Conservation (phyloP, 2,329 filamentous ascomycete species). For the Trichoderma lentiforme region DNA sequence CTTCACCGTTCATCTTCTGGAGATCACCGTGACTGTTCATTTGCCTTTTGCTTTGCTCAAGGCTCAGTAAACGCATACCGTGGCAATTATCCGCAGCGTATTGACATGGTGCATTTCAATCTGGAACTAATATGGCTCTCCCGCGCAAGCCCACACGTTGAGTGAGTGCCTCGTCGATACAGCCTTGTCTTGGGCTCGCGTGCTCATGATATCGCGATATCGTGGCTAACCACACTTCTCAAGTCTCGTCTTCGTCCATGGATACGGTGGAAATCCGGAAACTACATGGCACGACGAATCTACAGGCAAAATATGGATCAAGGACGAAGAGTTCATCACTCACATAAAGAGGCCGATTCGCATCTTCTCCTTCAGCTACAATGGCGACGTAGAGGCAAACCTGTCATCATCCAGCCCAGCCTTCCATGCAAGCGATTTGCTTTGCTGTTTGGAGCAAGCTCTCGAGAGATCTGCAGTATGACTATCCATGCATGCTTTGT, state of each 20-base stretch:
- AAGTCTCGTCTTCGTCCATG: slow-evolving; percentile 27
- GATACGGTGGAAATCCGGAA: slow-evolving; percentile 22
- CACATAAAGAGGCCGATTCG: slow-evolving; percentile 19
- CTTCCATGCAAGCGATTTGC: slow-evolving; percentile 25
- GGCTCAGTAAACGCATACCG: not conserved
- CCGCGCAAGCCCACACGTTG: slow-evolving; percentile 9
- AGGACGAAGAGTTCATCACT: slow-evolving; percentile 25
- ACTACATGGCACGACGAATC: slow-evolving; percentile 25
- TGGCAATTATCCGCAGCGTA: not conserved
- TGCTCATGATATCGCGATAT: not conserved
- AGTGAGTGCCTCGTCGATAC: slow-evolving; percentile 12
- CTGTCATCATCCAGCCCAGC: slow-evolving; percentile 25
- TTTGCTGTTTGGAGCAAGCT: slow-evolving; percentile 21
- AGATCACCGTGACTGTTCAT: not conserved
- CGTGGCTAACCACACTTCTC: slow-evolving; percentile 21
- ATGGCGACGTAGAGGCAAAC: slow-evolving; percentile 25
- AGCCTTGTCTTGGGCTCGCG: not conserved
- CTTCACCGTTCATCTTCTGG: not conserved
- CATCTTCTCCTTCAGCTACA: slow-evolving; percentile 26
- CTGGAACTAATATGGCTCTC: slow-evolving; percentile 18
- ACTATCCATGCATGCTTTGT: not conserved
- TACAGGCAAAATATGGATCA: slow-evolving; percentile 27
- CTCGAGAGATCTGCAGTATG: slow-evolving; percentile 19
- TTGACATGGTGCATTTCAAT: slow-evolving; percentile 3
- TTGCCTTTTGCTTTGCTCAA: not conserved